These are phyloP conservation scores for Cucurbita maxima DNA, from an alignment of 306 rosid species.

Conservation along the genomic window DNA sequence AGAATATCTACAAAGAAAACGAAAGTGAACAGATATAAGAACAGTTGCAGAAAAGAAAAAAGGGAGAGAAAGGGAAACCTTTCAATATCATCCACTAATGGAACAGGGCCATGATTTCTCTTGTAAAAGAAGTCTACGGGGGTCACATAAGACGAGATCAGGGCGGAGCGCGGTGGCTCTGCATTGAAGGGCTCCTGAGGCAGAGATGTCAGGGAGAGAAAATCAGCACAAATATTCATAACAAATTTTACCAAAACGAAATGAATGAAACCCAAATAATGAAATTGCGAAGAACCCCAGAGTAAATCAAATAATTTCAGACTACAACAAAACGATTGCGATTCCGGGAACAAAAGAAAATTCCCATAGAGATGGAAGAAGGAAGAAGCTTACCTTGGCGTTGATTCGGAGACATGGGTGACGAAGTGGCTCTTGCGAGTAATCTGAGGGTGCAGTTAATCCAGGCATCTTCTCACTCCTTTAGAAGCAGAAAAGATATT, in stretches of 20 bases:
- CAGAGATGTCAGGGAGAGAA: neutral
- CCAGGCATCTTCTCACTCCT: constrained; percentile 25
- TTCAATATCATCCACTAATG: constrained; percentile 47
- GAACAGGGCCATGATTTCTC: constrained; percentile 89
- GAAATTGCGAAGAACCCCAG: too few relatives aligned
- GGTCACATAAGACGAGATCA: constrained; percentile 52
- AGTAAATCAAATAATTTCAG: too few relatives aligned
- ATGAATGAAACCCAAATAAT: too few relatives aligned
- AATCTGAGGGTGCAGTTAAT: constrained; percentile 52
- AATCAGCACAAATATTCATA: neutral
- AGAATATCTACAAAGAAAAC: constrained; percentile 33
- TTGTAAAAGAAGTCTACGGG: constrained; percentile 76
- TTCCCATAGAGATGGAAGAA: neutral
- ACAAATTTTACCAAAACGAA: too few relatives aligned
- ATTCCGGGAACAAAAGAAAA: too few relatives aligned
- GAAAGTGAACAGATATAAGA: neutral
- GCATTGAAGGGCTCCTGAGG: constrained; percentile 79
- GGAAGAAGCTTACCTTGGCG: constrained; percentile 30
- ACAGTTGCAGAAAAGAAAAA: neutral
- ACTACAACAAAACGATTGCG: too few relatives aligned
- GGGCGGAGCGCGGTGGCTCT: constrained; percentile 60
- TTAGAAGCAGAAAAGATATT: too few relatives aligned
- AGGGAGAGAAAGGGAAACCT: constrained; percentile 26
- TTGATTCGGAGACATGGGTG: constrained; percentile 47
- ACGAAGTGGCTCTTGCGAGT: constrained; percentile 59